phyloP scores from a whole-genome alignment of 306 rosid genomes.

The Cucurbita moschata region DNA sequence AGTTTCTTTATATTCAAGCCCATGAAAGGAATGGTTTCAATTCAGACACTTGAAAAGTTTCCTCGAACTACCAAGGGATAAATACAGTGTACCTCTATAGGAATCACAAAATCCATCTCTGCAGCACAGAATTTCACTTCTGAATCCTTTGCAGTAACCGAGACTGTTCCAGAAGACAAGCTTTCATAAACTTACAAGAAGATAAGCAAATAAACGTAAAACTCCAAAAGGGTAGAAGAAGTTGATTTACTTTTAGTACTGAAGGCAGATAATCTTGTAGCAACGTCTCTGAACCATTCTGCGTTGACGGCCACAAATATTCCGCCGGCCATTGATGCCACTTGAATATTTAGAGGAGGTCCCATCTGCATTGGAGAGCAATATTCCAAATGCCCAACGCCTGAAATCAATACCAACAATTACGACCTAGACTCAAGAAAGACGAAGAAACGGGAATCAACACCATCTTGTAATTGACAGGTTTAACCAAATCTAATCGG shows the following conservation, averaged over 20 bases:
- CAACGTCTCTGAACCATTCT: not conserved
- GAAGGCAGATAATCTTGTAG: not conserved
- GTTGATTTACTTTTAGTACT: not conserved
- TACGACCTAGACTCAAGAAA: not conserved
- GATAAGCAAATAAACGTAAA: not conserved
- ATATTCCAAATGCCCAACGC: not conserved
- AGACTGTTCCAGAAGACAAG: not conserved
- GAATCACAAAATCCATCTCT: not conserved
- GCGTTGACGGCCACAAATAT: not conserved
- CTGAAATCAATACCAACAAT: not conserved
- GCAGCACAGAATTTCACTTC: not conserved
- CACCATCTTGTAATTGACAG: not conserved
- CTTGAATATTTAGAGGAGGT: not conserved
- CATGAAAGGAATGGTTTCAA: not conserved
- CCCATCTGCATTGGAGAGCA: not conserved
- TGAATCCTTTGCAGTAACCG: not conserved
- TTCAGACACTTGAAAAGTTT: not conserved
- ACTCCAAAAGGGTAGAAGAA: not conserved
- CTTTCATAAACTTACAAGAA: not conserved
- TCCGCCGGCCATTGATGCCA: not conserved
- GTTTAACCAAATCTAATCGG: not conserved
- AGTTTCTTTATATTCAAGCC: not conserved
- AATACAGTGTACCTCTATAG: not conserved
- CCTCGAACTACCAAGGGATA: not conserved
- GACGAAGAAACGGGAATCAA: too few relatives aligned